Base-by-base conservation (phyloP, 2,329 filamentous ascomycete species). In the Alternaria hordeiaustralica region DNA sequence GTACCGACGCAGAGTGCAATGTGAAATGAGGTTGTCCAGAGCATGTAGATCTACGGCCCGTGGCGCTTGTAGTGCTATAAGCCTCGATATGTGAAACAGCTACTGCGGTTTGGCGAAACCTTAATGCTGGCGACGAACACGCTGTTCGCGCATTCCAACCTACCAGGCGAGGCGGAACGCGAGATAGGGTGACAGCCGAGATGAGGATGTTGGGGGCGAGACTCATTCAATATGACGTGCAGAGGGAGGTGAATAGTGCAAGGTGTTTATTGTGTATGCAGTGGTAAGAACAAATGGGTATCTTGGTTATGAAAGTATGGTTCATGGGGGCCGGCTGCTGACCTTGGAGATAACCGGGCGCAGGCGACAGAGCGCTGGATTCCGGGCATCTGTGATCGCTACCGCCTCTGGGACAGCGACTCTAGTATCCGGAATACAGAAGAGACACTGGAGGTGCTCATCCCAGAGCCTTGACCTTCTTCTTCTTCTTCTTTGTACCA, bases 391-490 rank as follows among this genome's bases (percentile, higher is more conserved):
- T 30, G 46, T 18, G n/a, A 28, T 50, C 6, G 25, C 25, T 50
- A 30, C 46, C 28, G 25, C 25, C 25, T 28, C 46, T 26, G 25
- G 25, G 12, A 50, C 46, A 30, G 25, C 46, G 28, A 8, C 3
- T 50, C 28, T 50, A 12, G 25, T 28, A n/a, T 26, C 11, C 10
- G 13, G n/a, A 33, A 25, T 54, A 54, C 36, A 30, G 20, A 26
- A 9, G 7, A 23, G 36, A 43, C 15, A 30, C 25, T 23, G 15
- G n/a, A 20, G 20, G 21, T n/a, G 21, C 56, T 74, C 80, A 86
- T 15, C 84, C 85, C 58, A 86, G 69, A 11, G 82, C 81, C 80
- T 86, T 86, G 73, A 85, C 77, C 80, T 86, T 86, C 76, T 83
- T 83, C 74, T 83, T 83, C 71, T 85, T 85, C 75, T 84, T 84